These are phyloP conservation scores for Stephanodiscus triporus DNA, from an alignment of 108 stramenopile species.

Conservation along the genomic window DNA sequence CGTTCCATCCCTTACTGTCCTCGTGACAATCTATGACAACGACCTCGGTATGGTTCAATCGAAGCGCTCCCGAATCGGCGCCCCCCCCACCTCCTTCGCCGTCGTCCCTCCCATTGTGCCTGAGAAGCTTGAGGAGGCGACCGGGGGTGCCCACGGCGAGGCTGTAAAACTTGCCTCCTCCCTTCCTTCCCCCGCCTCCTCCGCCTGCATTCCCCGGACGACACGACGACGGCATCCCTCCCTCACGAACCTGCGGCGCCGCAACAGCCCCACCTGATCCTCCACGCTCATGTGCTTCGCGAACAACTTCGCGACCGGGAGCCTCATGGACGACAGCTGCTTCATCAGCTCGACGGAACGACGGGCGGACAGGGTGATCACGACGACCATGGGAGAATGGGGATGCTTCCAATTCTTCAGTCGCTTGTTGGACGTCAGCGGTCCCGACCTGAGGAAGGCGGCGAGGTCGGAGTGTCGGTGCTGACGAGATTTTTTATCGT, in stretches of 20 bases:
- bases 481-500: constrained; percentile 17
- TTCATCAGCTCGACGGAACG: constrained; percentile 78
- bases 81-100: constrained; percentile 12
- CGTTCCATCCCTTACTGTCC: constrained; percentile 72
- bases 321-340: constrained; percentile 61
- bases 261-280: constrained; percentile 61
- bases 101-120: constrained; percentile 12
- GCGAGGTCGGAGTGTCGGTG: constrained; percentile 27
- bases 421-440: constrained; percentile 56
- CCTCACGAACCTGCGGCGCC: constrained; percentile 13
- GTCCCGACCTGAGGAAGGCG: constrained; percentile 30
- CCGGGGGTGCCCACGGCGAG: constrained; percentile 86
- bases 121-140: constrained; percentile 58
- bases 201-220: not conserved
- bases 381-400: constrained; percentile 64
- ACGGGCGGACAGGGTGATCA: constrained; percentile 79
- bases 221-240: constrained; percentile 1
- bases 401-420: constrained; percentile 69
- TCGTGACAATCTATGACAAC: constrained; percentile 64
- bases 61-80: constrained; percentile 43
- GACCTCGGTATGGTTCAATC: constrained; percentile 63
- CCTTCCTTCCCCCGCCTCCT: not conserved
- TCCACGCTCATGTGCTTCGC: constrained; percentile 79
- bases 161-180: constrained; percentile 39
- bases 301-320: constrained; percentile 81